Evolutionary conservation across 2,329 filamentous ascomycete species (phyloP).

Genomic region (Didymella exigua): DNA sequence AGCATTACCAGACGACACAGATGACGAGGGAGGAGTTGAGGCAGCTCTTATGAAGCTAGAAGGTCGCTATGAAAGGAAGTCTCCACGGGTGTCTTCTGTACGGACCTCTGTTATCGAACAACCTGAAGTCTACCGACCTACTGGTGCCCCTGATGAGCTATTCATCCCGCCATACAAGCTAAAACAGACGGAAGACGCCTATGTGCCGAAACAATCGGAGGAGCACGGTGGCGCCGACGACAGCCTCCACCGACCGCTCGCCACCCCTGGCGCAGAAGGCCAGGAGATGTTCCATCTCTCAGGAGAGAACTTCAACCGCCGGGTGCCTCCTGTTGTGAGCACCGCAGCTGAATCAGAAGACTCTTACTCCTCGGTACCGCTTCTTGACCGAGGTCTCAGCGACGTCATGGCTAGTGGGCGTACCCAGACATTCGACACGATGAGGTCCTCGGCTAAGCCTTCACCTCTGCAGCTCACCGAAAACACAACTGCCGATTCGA

Average conservation of each 20-base stretch:
- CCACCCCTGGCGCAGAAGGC: conserved; percentile 34
- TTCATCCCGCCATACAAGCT: conserved; percentile 24
- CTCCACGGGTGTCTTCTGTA: conserved; percentile 32
- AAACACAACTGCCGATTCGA: conserved; percentile 19
- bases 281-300: conserved; percentile 42
- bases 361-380: conserved; percentile 77
- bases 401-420: conserved; percentile 28
- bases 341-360: conserved; percentile 66
- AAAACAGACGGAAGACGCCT: neutral
- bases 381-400: conserved; percentile 69
- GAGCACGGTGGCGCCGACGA: conserved; percentile 31
- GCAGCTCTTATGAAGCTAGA: conserved; percentile 92
- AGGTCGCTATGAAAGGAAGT: conserved; percentile 72
- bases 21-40: conserved; percentile 79
- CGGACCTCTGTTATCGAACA: conserved; percentile 19
- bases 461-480: conserved; percentile 38
- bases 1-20: conserved; percentile 84
- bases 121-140: conserved; percentile 32
- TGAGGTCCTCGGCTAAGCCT: conserved; percentile 53
- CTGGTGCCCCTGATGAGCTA: conserved; percentile 23
- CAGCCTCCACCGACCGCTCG: conserved; percentile 34
- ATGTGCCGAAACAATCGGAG: conserved; percentile 22
- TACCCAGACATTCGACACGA: conserved; percentile 51
- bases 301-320: conserved; percentile 37
- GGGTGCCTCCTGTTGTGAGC: conserved; percentile 35